Conservation (phyloP, 202 grass and related monocot genomes). For the Saccharum hybrid region DNA sequence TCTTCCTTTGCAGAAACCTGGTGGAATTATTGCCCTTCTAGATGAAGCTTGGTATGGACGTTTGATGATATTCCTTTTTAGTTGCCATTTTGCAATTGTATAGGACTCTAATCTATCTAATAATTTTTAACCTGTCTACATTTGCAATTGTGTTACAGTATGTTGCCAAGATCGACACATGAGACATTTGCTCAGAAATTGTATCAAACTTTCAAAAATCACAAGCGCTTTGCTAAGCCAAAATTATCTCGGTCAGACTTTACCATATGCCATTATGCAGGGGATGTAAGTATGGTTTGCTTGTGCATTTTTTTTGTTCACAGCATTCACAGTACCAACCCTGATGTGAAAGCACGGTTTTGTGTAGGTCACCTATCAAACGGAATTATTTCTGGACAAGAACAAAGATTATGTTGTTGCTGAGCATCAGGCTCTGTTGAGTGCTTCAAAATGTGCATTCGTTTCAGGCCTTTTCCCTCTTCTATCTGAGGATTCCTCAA, state of each 20-base stretch:
- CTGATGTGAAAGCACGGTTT: slow-evolving; percentile 27
- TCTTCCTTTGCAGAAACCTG: slow-evolving; percentile 86
- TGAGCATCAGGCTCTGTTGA: slow-evolving; percentile 88
- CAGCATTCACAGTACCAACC: slow-evolving; percentile 23
- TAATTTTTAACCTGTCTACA: slow-evolving; percentile 35
- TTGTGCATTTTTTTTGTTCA: slow-evolving; percentile 37
- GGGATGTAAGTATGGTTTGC: slow-evolving; percentile 74
- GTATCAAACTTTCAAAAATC: slow-evolving; percentile 93
- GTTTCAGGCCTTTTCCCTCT: slow-evolving; percentile 79
- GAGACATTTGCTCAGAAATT: slow-evolving; percentile 98
- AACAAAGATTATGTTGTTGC: slow-evolving; percentile 99
- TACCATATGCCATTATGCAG: slow-evolving; percentile 94
- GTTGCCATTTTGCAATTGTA: slow-evolving; percentile 39
- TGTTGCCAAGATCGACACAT: slow-evolving; percentile 95
- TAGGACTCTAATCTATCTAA: slow-evolving; percentile 28
- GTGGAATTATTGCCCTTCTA: slow-evolving; percentile 96
- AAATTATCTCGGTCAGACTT: slow-evolving; percentile 93
- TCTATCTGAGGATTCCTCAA: slow-evolving; percentile 74
- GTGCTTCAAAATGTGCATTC: slow-evolving; percentile 79
- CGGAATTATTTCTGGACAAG: slow-evolving; percentile 92
- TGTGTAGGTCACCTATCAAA: slow-evolving; percentile 92
- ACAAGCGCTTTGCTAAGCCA: slow-evolving; percentile 88
- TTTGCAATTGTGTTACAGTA: slow-evolving; percentile 60
- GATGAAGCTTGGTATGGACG: slow-evolving; percentile 90
- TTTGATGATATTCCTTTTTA: slow-evolving; percentile 40